Evolutionary conservation across 2,329 filamentous ascomycete genomes (phyloP), one percentile per base, ranked within the genome.

Genomic region (Fusarium sp.): DNA sequence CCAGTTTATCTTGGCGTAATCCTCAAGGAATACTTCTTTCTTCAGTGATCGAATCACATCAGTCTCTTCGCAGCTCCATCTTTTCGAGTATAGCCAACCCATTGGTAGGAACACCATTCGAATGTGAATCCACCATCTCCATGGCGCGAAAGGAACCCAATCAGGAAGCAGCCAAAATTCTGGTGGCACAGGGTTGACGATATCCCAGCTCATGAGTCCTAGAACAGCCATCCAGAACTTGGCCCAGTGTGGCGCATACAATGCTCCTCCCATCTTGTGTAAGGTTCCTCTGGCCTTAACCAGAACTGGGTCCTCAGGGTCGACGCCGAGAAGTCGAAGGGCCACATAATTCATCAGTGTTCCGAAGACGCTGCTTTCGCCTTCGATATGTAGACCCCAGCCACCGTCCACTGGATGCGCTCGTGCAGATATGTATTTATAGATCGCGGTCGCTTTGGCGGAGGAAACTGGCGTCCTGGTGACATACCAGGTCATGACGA

Each of bases 61-160:
- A 45, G 93, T 96, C 75, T 93, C 87, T 22, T 94, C 93, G 74
- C 92, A 93, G 35, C 87, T 88, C 91, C 94, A 98, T 72, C 88
- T 88, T 84, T 93, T 94, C 0, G 95, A 97, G 85, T 93, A 98
- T 47, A 98, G 83, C 79, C 93, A 98, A 2, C 93, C 91, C 94
- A 98, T 98, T 10, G 95, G 93, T 55, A 98, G 82, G 79, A 96
- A 98, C n/a, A 99, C 95, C 83, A 93, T 91, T n/a, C 96, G 94
- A 82, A 98, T 98, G 78, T 99, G 96, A 78, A 98, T 94, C 96
- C 95, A 98, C 95, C 96, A 98, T 75, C 94, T 87, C 94, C 95
- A 97, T 0, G 96, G 96, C 10, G 94, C 91, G 79, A 98, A 88
- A 2, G 95, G 95, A 7, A 94, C 88, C 94, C 94, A 98, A 81